Evolutionary conservation across 208 protist species (phyloP).

Genomic region (Leishmania martiniquensis): DNA sequence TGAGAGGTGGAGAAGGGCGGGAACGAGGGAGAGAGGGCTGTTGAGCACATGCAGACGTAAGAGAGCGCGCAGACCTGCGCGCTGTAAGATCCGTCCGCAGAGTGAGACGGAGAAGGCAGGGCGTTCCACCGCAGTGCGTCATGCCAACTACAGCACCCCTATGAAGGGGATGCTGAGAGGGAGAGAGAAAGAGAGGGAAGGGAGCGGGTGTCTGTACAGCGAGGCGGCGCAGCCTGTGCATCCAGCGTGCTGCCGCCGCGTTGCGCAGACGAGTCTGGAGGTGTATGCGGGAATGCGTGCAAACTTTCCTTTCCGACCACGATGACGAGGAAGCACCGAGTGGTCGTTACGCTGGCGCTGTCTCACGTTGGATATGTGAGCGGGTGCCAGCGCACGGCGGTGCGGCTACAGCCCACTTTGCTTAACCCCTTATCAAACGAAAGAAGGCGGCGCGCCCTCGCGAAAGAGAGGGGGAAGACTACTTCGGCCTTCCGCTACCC

Average conservation of each 20-base stretch:
- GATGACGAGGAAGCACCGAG: background rate
- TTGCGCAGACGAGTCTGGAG: background rate
- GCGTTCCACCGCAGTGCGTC: background rate
- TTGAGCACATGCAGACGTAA: background rate
- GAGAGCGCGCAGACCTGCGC: background rate
- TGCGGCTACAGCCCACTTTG: background rate
- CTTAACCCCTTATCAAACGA: background rate
- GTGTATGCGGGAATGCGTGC: background rate
- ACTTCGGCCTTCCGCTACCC: background rate
- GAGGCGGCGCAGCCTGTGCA: background rate
- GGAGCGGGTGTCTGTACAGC: background rate
- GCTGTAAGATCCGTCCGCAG: background rate
- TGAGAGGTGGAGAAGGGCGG: background rate
- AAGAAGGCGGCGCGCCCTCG: background rate
- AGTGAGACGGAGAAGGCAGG: background rate
- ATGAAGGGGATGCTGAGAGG: background rate
- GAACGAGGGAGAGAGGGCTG: background rate
- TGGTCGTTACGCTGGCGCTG: too few relatives aligned
- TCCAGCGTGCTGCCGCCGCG: background rate
- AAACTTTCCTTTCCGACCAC: background rate
- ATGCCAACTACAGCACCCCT: background rate
- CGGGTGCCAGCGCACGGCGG: background rate
- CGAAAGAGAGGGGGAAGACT: background rate
- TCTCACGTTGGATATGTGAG: background rate
- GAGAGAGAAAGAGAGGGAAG: too few relatives aligned